Evolutionary conservation across 176 grass and related monocot species (phyloP), one percentile per base, ranked within the genome.

Genomic region (Avena sativa): DNA sequence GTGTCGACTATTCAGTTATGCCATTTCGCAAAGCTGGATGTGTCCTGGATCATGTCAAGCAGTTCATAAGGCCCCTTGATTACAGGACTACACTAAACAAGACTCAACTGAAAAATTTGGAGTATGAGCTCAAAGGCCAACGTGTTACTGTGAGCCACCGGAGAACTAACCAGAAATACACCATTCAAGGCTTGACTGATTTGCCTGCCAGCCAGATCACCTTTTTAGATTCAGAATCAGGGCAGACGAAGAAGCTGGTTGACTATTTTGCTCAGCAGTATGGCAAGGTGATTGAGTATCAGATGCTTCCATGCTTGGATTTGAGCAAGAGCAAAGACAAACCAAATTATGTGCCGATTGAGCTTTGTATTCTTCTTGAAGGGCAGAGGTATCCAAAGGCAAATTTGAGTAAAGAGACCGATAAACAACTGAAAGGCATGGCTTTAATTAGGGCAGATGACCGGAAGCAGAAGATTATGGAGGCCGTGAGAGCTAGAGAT

Each of bases 271-370:
- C 1, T 13, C 28, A 91, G n/a, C 84, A 81, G 48, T 79, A 91
- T 71, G 23, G 25, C 63, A 83, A 46, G 71, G 75, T 28, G 67
- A 88, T 93, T 14, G 53, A 71, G 21, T 93, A 85, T 57, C 52
- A 70, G 59, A 83, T 79, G 89, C 92, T 93, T 67, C 89, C 89
- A 48, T 93, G 89, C 68, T 86, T 93, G 86, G 86, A 91, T 74
- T 86, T 93, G 86, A 91, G 92, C 79, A 91, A 79, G 80, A 92
- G 81, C 81, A 91, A 91, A 38, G 89, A 88, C 14, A 88, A 83
- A 78, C 60, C 55, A 32, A 93, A 93, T 21, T 83, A 86, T 65
- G 83, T 93, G 57, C 86, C 92, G 3, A 88, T 93, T 81, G 92
- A 93, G 69, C 48, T 93, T n/a, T 93, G 92, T 50, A 78, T 58